Evolutionary conservation across 1,284 basidiomycete genomes (phyloP), one percentile per base, ranked within the genome.

Genomic region (Macrocybe sp.): DNA sequence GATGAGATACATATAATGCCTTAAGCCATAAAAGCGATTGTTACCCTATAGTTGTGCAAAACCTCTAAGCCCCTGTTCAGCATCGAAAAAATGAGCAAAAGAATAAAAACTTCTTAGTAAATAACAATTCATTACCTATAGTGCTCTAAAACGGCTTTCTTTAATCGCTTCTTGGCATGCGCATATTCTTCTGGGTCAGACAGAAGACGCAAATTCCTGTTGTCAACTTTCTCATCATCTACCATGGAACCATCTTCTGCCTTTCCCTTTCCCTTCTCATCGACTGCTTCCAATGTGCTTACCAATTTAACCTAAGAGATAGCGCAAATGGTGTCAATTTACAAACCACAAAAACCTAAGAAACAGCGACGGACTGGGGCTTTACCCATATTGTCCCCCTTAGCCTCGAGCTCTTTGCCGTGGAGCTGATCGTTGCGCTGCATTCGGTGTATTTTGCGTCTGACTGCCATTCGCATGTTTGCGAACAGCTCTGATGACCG

Each of bases 1-100:
- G 42, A 50, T 32, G 46, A 14, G 45, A 29, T 14, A 28, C 11
- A 11, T 39, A 45, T n/a, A 9, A 10, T 14, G 16, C n/a, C 31
- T 8, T 16, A 33, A 47, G 7, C n/a, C 6, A 33, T 11, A 28
- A 29, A 29, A 16, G 28, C 31, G 31, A n/a, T 69, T 84, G 14
- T 50, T 58, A 90, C 90, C 34, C 90, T 76, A 64, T 92, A 95
- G 60, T 94, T 93, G 55, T 92, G 89, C 49, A 97, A 70, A 39
- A 87, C 69, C 62, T 97, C 92, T 14, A 90, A 65, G 5, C 76
- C 83, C 5, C 85, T 85, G 50, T 7, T 61, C 50, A 37, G 46
- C 33, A 30, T 37, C 35, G 33, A 34, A 12, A 22, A 35, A 12
- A 47, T 16, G 43, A 29, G 12, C 6, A 33, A 28, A 36, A 36